Evolutionary conservation across 2,329 filamentous ascomycete genomes (phyloP), one percentile per base, ranked within the genome.

Genomic region (Neocatenulostroma microsporum): DNA sequence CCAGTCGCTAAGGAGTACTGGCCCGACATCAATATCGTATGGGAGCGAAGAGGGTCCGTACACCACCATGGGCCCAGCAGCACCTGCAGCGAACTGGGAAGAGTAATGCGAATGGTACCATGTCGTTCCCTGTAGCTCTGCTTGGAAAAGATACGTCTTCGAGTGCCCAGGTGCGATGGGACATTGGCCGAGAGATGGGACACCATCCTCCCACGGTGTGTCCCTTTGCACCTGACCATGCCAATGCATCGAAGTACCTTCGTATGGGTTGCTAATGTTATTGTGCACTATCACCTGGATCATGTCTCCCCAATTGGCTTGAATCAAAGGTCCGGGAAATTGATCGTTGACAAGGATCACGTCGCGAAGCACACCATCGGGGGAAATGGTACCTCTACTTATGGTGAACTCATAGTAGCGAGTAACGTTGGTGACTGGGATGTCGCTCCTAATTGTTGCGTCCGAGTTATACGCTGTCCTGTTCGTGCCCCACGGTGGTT

Each of bases 1-100:
- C 65, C 65, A 69, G 39, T 69, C 66, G 9, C 58, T 58, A 6
- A 69, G 42, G 21, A 66, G 54, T 4, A 68, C 50, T 27, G 62
- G 61, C 0, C 64, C 66, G n/a, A 65, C 42, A 45, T 69, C 66
- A 17, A 57, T 54, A 28, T 68, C 66, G 40, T 66, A 69, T 13
- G 63, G 45, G 4, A 54, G 52, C 27, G 64, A 60, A 10, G 41
- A 41, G 14, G 57, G 57, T 1, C 57, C 58, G 32, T 60, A 46
- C 5, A 61, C 49, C 3, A 58, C 37, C 36, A 62, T 46, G 2
- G 52, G 46, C 9, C 58, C 58, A 13, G 46, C 40, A 10, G 58
- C 37, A 19, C 57, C 58, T n/a, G 48, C 51, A 11, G 49, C 46
- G 21, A 49, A 50, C 34, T 60, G 58, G 1, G 50, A 49, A 27